Evolutionary conservation across 495 filamentous ascomycete genomes (phyloP).

Genomic region (Aspergillus saccharolyticus): DNA sequence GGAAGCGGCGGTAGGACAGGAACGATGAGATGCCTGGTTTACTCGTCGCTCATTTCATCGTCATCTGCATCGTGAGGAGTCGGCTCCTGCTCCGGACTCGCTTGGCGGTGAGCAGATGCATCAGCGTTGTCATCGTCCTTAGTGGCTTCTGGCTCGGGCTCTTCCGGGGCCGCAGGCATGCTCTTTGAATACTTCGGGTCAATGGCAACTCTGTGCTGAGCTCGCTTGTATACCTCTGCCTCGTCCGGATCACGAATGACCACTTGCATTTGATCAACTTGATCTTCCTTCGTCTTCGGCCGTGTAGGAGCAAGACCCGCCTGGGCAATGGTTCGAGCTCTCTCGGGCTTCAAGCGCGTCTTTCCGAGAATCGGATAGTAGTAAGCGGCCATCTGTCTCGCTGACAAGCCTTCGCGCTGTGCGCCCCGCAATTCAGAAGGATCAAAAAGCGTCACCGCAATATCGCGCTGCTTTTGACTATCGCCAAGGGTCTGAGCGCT

Average conservation of each 20-base stretch:
- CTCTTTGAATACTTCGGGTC: conserved; percentile 41
- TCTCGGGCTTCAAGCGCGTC: conserved; percentile 53
- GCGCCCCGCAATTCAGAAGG: conserved; percentile 39
- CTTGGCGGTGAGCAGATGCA: not conserved
- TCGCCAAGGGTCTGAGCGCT: conserved; percentile 57
- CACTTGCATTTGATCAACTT: conserved; percentile 53
- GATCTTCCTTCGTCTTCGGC: conserved; percentile 35
- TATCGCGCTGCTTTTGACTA: conserved; percentile 49
- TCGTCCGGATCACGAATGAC: conserved; percentile 49
- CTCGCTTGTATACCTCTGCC: conserved; percentile 47
- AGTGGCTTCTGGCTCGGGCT: conserved; percentile 17
- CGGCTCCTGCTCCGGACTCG: conserved; percentile 6
- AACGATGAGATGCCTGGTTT: not conserved
- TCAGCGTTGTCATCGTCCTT: conserved; percentile 12
- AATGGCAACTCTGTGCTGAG: conserved; percentile 37
- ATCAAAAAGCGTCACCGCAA: conserved; percentile 60
- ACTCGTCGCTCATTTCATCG: conserved; percentile 25
- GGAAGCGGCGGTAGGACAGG: not conserved
- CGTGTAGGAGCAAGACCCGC: conserved; percentile 39
- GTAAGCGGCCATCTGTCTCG: conserved; percentile 68
- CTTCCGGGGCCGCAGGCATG: conserved; percentile 36
- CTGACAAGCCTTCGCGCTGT: not conserved
- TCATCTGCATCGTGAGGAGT: conserved; percentile 15
- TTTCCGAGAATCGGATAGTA: conserved; percentile 85
- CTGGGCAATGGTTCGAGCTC: conserved; percentile 47